Base-by-base conservation (phyloP, 2,329 filamentous ascomycete species). In the Cordyceps pruinosa region DNA sequence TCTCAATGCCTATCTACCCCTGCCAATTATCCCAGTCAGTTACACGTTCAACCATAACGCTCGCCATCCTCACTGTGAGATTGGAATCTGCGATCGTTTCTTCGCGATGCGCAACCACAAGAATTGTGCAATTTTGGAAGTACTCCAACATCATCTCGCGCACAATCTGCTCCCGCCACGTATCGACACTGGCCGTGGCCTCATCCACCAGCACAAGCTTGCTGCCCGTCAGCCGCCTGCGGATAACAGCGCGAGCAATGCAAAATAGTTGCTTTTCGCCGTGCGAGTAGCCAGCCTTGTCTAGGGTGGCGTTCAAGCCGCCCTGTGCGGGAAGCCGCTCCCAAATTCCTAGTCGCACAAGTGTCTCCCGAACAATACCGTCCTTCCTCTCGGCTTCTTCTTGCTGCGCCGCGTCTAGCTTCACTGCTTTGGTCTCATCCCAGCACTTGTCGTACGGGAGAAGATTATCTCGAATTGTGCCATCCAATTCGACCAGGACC, bases 251-350 rank as follows among this genome's bases (percentile, higher is more conserved):
- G 56, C 81, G 81, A 1, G 85, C 85, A 3, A 87, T 78, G 63
- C 84, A 87, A 39, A 88, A 77, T 1, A 88, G 80, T 68, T 88
- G 85, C 2, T 85, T 77, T 69, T 88, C 85, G 25, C 85, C 85
- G 65, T 87, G 84, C 1, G 83, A 86, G 19, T 88, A 55, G 4
- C 32, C 32, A 17, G 30, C 32, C 2, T 55, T 2, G 1, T 47
- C 41, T 5, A 55, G 30, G 1, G 19, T 3, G n/a, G 42, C 23
- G 12, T 47, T 42, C 17, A 55, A 12, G 3, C 32, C 42, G 7
- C 42, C 25, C 8, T 28, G 26, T 0, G 4, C 3, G 9, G 21
- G 3, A 9, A 55, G 52, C 9, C 5, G 32, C 2, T 55, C 41
- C 41, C 41, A 47, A 5, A 46, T 46, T 2, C 32, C 15, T 21